These are phyloP conservation scores for Saksenaea oblongispora DNA, from an alignment of 371 early-diverging fungal genomes.

Conservation along the genomic window DNA sequence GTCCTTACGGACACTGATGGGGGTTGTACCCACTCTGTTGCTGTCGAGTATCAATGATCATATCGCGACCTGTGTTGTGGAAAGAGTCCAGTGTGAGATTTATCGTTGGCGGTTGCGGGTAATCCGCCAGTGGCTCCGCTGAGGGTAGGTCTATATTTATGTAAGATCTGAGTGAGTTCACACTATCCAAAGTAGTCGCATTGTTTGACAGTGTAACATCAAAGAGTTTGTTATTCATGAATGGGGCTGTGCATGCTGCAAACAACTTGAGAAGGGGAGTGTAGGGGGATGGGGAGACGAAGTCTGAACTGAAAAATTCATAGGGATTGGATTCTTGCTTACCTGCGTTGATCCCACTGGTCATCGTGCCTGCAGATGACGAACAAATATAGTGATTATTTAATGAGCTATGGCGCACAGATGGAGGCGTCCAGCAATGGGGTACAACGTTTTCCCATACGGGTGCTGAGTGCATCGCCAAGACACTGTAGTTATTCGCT, in stretches of 20 bases:
- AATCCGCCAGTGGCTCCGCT: not conserved
- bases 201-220: not conserved
- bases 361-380: not conserved
- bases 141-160: not conserved
- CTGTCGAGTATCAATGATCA: not conserved
- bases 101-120: not conserved
- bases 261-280: not conserved
- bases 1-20: no score
- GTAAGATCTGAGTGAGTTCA: not conserved
- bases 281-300: not conserved
- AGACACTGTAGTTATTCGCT: not conserved
- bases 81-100: not conserved
- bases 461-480: not conserved
- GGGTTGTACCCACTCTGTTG: no score
- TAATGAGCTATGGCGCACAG: not conserved
- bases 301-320: not conserved
- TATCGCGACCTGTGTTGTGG: conserved; percentile 18
- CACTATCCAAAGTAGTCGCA: not conserved
- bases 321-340: not conserved
- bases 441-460: not conserved
- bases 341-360: not conserved
- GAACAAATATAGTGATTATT: not conserved
- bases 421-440: not conserved
- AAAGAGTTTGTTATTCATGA: no score
- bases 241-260: not conserved